Evolutionary conservation across 495 filamentous ascomycete species (phyloP), one percentile per base, ranked within the genome.

Genomic region (Amorphotheca resinae): DNA sequence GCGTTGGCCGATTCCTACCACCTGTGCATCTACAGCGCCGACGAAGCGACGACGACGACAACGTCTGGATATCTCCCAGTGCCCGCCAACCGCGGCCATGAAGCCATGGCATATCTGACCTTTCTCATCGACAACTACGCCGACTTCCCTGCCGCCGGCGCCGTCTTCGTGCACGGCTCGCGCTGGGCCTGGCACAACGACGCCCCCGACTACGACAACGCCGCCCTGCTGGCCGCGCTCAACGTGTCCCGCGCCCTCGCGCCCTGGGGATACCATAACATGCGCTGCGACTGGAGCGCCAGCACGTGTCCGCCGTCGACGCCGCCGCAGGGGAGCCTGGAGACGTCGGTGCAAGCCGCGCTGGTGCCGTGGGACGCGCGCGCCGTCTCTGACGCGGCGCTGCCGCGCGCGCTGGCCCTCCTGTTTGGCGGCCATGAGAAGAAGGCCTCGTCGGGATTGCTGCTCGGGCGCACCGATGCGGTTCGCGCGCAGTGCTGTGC

Each of bases 401-500:
- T 77, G 35, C 74, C 74, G 18, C 59, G 64, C 51, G 74, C 69
- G 21, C 62, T 71, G 15, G 73, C 57, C 40, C 74, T 65, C 40
- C 39, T 69, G 6, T 51, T 51, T 43, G 42, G 43, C 7, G 37
- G 23, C n/a, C 9, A 22, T 2, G 25, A 38, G 12, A 4, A 25
- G 6, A 17, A 4, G 6, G 12, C 6, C 5, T 4, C 11, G 17
- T 15, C 11, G 11, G 15, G 15, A 18, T 23, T 23, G 11, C 22
- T 9, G 2, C 39, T 46, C 16, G 23, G 43, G 17, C 15, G 38
- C 4, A 25, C 22, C 8, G 32, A 45, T 30, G 38, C 33, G 9
- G 20, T 51, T 32, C 48, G 66, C 2, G 44, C 64, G 22, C 66
- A 64, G 45, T 82, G 68, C 63, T 86, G 82, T 59, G 79, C 77